These are phyloP conservation scores for Talaromyces piceae DNA, from an alignment of 2,329 filamentous ascomycete genomes.

Conservation along the genomic window DNA sequence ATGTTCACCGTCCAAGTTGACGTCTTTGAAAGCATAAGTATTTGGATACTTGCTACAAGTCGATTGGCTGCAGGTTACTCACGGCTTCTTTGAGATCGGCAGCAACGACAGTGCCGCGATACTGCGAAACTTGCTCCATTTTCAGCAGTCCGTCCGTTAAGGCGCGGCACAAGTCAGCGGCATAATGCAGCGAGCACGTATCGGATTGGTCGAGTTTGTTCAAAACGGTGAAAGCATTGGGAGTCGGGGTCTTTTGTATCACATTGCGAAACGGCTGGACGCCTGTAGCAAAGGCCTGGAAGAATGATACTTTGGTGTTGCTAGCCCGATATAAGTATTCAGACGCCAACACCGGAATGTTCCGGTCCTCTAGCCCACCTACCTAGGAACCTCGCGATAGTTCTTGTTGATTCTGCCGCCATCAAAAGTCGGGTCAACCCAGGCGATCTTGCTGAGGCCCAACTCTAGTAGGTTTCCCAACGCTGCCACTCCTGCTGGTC, in stretches of 20 bases:
- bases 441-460: constrained; percentile 42
- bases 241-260: constrained; percentile 39
- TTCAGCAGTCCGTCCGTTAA: constrained; percentile 37
- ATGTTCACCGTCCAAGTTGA: constrained; percentile 28
- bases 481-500: constrained; percentile 52
- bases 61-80: constrained; percentile 9
- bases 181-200: constrained; percentile 51
- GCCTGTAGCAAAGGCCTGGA: constrained; percentile 50
- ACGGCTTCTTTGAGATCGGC: constrained; percentile 27
- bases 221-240: constrained; percentile 50
- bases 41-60: not conserved
- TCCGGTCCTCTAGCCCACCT: constrained; percentile 10
- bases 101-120: constrained; percentile 26
- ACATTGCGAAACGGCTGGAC: constrained; percentile 48
- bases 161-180: constrained; percentile 48
- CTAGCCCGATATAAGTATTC: constrained; percentile 19
- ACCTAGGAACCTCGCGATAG: constrained; percentile 56
- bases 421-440: constrained; percentile 52
- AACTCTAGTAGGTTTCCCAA: constrained; percentile 56
- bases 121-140: constrained; percentile 29
- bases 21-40: constrained; percentile 17
- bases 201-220: constrained; percentile 48
- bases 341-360: not conserved
- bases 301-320: constrained; percentile 56
- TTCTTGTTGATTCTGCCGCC: constrained; percentile 46